phyloP scores from a whole-genome alignment of 257 asterid genomes.

The Gentiana macrophylla region DNA sequence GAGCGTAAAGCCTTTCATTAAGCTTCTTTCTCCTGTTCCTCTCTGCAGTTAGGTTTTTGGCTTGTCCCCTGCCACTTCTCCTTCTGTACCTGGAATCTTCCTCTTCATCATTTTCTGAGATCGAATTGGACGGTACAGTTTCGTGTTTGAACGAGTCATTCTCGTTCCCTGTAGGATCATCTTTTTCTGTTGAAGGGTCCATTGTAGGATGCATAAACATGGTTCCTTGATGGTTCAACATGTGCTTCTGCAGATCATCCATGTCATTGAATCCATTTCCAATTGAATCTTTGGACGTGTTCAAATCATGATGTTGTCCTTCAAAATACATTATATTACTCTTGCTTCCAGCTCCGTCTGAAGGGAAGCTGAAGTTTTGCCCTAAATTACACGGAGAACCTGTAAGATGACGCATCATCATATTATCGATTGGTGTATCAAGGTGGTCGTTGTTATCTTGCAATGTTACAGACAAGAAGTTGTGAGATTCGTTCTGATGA shows the following conservation, averaged over 20 bases:
- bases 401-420: slow-evolving; percentile 1
- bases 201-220: slow-evolving; percentile 20
- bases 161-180: slow-evolving; percentile 21
- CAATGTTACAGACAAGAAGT: slow-evolving; percentile 5
- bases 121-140: slow-evolving; percentile 38
- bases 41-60: slow-evolving; percentile 78
- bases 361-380: slow-evolving; percentile 15
- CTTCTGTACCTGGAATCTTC: slow-evolving; percentile 47
- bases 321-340: slow-evolving; percentile 26
- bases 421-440: slow-evolving; percentile 7
- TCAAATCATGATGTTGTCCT: slow-evolving; percentile 20
- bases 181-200: slow-evolving; percentile 22
- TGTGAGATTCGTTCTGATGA: slow-evolving; percentile 12
- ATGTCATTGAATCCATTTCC: slow-evolving; percentile 21
- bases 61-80: slow-evolving; percentile 59
- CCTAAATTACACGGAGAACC: slow-evolving; percentile 11
- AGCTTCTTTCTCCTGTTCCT: slow-evolving; percentile 86
- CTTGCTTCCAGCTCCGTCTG: slow-evolving; percentile 14
- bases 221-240: slow-evolving; percentile 17
- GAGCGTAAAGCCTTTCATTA: slow-evolving; percentile 70
- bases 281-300: slow-evolving; percentile 19
- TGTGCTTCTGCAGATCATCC: slow-evolving; percentile 19
- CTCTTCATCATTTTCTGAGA: slow-evolving; percentile 60
- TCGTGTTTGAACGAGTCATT: slow-evolving; percentile 45
- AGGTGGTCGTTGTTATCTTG: slow-evolving; percentile 10